A percentile compares a stretch with the other conserved stretches of the same genome.
Evolutionary conservation across 208 protist species (phyloP).

Genomic region (Naegleria gruberi): DNA sequence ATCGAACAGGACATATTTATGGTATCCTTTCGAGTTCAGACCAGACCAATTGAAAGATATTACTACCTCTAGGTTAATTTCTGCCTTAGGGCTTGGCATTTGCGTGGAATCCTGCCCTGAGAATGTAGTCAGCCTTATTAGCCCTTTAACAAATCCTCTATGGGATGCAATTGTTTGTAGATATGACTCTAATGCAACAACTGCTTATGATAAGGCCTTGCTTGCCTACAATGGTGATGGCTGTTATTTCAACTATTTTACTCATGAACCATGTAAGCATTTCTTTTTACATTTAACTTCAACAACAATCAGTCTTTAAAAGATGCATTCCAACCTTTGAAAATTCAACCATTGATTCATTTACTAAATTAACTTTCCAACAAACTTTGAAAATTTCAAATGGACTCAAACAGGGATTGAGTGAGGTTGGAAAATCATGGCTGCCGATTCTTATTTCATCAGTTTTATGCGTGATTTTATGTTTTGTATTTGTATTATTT

Average conservation of each 20-base stretch:
- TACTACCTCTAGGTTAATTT: not conserved
- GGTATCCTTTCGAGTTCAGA: not conserved
- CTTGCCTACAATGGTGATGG: not conserved
- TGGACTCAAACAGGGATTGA: not conserved
- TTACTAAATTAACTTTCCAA: not conserved
- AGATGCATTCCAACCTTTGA: not conserved
- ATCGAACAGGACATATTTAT: not conserved
- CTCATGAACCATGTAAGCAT: not conserved
- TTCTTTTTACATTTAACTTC: too few species aligned
- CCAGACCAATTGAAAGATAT: not conserved
- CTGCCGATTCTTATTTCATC: not conserved
- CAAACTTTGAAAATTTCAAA: not conserved
- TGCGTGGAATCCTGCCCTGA: not conserved
- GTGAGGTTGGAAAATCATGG: not conserved
- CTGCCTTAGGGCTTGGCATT: not conserved
- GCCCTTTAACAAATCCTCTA: not conserved
- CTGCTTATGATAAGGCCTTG: not conserved
- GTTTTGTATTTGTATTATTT: constrained; percentile 23
- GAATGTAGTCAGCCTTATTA: not conserved
- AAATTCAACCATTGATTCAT: not conserved
- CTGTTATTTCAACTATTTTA: constrained; percentile 11
- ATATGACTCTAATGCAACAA: not conserved
- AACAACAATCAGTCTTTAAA: not conserved
- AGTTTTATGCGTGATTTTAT: not conserved
- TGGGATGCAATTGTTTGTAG: not conserved